Conservation (phyloP, 371 early-diverging fungal genomes). For the Mucor racemosus region DNA sequence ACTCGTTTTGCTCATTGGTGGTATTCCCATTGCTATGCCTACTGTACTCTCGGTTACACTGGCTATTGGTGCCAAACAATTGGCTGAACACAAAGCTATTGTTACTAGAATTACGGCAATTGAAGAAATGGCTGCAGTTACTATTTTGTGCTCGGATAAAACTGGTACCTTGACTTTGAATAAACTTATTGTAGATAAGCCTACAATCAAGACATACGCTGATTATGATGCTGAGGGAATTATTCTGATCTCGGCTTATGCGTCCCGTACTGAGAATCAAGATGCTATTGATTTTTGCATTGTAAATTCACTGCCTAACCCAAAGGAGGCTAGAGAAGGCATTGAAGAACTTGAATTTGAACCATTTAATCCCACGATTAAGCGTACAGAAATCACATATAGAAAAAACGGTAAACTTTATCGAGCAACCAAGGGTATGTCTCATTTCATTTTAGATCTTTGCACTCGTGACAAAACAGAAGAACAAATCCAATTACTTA, state of each 20-base stretch:
- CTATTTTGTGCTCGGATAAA: conserved; percentile 91
- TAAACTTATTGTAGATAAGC: conserved; percentile 72
- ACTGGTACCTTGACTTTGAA: conserved; percentile 93
- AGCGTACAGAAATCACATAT: conserved; percentile 80
- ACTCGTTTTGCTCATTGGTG: conserved; percentile 70
- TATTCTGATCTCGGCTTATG: conserved; percentile 61
- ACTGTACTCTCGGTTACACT: conserved; percentile 89
- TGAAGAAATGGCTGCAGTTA: conserved; percentile 88
- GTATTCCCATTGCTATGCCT: conserved; percentile 75
- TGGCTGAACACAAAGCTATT: conserved; percentile 89
- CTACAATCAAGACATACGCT: conserved; percentile 59
- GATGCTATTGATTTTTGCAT: conserved; percentile 73
- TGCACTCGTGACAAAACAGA: conserved; percentile 65
- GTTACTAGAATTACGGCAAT: conserved; percentile 82
- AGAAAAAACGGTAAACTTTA: conserved; percentile 58
- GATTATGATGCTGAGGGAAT: conserved; percentile 52
- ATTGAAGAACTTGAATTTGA: conserved; percentile 67
- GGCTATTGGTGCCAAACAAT: conserved; percentile 88
- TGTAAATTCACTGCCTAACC: conserved; percentile 61
- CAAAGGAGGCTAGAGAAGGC: conserved; percentile 53
- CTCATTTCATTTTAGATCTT: conserved; percentile 65
- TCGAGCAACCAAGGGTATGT: conserved; percentile 70
- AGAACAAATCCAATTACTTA: conserved; percentile 40
- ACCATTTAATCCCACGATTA: conserved; percentile 83
- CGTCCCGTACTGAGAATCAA: conserved; percentile 66